phyloP scores from a whole-genome alignment of 2,329 filamentous ascomycete genomes.

The Arthrobotrys conoides region DNA sequence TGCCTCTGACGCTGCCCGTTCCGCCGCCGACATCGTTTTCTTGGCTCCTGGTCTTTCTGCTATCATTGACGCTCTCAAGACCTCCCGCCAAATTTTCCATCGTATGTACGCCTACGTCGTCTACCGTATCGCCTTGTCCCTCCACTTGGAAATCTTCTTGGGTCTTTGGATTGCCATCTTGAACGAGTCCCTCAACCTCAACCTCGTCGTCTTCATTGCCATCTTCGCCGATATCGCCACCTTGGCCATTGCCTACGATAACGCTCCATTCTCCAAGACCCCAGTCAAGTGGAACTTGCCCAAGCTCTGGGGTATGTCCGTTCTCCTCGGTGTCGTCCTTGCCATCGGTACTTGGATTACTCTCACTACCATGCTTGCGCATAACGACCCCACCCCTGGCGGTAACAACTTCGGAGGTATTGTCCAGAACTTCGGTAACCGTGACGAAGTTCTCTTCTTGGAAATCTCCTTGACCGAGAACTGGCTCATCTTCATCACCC shows the following conservation, averaged over 20 bases:
- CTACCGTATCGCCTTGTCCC: slow-evolving; percentile 91
- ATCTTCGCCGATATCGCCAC: slow-evolving; percentile 95
- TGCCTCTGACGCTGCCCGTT: slow-evolving; percentile 89
- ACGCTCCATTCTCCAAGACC: slow-evolving; percentile 85
- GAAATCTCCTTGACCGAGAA: slow-evolving; percentile 93
- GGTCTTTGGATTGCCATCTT: slow-evolving; percentile 92
- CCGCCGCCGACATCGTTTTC: slow-evolving; percentile 94
- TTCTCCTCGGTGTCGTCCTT: slow-evolving; percentile 84
- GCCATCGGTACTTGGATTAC: slow-evolving; percentile 90
- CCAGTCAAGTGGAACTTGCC: slow-evolving; percentile 96
- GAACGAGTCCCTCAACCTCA: slow-evolving; percentile 85
- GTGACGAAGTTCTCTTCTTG: slow-evolving; percentile 87
- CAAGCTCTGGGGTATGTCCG: slow-evolving; percentile 93
- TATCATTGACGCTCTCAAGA: slow-evolving; percentile 93
- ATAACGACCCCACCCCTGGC: slow-evolving; percentile 69
- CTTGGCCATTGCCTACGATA: slow-evolving; percentile 92
- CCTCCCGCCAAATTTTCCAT: slow-evolving; percentile 94
- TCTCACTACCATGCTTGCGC: slow-evolving; percentile 83
- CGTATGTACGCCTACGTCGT: slow-evolving; percentile 97
- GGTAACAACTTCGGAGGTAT: slow-evolving; percentile 75
- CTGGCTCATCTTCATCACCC: slow-evolving; percentile 96
- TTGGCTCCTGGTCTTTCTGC: slow-evolving; percentile 90
- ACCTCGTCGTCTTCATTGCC: slow-evolving; percentile 92
- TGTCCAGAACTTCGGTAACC: slow-evolving; percentile 87
- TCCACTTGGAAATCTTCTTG: slow-evolving; percentile 92